Base-by-base conservation (phyloP, 208 protist genomes). In the Tetramitus jugosus region DNA sequence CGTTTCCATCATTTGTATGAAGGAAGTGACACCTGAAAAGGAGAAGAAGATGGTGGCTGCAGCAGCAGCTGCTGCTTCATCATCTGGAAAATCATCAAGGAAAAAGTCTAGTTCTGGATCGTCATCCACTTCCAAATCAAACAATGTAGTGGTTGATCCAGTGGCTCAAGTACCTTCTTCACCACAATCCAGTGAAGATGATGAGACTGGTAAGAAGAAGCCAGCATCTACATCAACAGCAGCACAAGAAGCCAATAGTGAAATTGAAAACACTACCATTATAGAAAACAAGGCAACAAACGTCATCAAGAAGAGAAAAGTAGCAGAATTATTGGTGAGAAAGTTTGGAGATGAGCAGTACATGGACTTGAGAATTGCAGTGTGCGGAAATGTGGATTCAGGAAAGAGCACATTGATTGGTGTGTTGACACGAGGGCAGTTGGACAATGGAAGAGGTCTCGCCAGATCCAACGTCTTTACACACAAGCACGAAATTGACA, bases 401-500 rank as follows among this genome's bases (percentile, higher is more conserved):
- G 92, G 92, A 1, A 95, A 95, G 84, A 92, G 88, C 35, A 95
- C 92, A 10, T 80, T 95, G 7, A 93, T 90, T 52, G 91, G 90
- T 26, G 92, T 95, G 6, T 86, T 95, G 35, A 94, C 92, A 33
- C 85, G 88, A 31, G 92, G 92, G 60, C 89, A 90, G 77, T 85
- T 86, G 60, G 92, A 95, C 77, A 88, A 95, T 72, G 92, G 92
- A 37, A 83, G 92, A 46, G 92, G 92, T 17, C 86, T 85, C 14
- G 67, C 67, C 0, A 85, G 92, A 10, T 84, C 90, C 0, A 91
- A 89, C 71, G 90, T 97, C 17, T 97, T 96, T 83, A 91, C 87
- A 61, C 95, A 98, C 89, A 91, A 91, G 78, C 96, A 98, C 82
- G 96, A 98, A 84, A 79, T 90, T 14, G 87, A 91, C 23, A 95